Conservation (phyloP, 306 rosid species). For the Ochetophila trinervis region DNA sequence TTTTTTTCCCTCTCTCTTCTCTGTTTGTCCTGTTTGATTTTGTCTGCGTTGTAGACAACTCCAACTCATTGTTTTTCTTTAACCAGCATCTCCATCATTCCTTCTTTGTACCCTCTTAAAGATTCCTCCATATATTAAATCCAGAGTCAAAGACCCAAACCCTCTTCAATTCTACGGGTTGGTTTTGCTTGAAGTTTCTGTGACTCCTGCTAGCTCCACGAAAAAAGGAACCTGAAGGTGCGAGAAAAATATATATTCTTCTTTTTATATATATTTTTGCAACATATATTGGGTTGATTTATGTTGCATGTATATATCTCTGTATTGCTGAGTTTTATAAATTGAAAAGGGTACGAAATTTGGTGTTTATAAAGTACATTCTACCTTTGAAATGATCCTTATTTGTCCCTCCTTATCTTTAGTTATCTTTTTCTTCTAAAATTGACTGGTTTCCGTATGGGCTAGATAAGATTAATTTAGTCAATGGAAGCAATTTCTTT, state of each 20-base stretch:
- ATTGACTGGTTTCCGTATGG: not conserved
- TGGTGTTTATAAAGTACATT: not conserved
- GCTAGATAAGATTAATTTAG: too few relatives aligned
- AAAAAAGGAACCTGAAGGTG: conserved; percentile 16
- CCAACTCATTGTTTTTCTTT: conserved; percentile 38
- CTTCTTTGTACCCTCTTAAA: conserved; percentile 18
- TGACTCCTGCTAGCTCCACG: not conserved
- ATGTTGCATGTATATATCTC: not conserved
- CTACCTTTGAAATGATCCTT: not conserved
- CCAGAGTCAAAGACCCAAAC: conserved; percentile 6
- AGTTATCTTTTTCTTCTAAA: not conserved
- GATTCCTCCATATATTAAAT: conserved; percentile 18
- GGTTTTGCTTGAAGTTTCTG: conserved; percentile 5
- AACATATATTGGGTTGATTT: not conserved
- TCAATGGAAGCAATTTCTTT: too few relatives aligned
- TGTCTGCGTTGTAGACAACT: conserved; percentile 17
- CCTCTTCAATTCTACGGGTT: conserved; percentile 5
- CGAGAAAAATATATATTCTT: not conserved
- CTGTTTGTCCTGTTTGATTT: conserved; percentile 20
- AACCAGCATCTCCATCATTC: conserved; percentile 33
- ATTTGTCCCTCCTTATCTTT: not conserved
- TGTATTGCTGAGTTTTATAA: not conserved
- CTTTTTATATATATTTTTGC: not conserved
- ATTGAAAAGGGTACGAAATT: not conserved
- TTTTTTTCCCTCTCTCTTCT: conserved; percentile 16